Percentiles rank a stretch among this genome's conserved stretches.
phyloP scores from a whole-genome alignment of 2,329 filamentous ascomycete species.

The Fusarium dimerum region DNA sequence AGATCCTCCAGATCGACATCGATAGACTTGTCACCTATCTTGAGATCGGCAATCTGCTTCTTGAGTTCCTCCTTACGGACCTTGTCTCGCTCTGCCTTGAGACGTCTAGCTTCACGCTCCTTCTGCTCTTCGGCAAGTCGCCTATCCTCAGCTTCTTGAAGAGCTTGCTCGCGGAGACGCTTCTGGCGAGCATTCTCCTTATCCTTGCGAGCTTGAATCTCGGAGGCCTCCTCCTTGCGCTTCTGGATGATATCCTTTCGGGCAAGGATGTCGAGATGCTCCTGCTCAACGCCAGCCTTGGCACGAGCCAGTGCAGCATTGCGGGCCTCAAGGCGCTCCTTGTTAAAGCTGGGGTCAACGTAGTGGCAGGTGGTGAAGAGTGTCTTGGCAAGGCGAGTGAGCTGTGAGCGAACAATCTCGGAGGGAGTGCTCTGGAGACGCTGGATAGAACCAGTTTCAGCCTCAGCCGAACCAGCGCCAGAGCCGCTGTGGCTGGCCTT shows the following conservation, averaged over 20 bases:
- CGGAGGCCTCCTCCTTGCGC: constrained; percentile 94
- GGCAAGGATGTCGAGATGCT: constrained; percentile 81
- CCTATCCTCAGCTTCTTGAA: constrained; percentile 86
- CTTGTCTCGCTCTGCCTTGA: constrained; percentile 84
- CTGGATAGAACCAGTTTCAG: constrained; percentile 82
- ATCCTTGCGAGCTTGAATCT: constrained; percentile 83
- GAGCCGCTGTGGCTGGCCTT: constrained; percentile 89
- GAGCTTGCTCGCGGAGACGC: constrained; percentile 80
- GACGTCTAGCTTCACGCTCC: constrained; percentile 82
- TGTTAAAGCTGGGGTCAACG: constrained; percentile 86
- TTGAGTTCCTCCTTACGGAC: constrained; percentile 93
- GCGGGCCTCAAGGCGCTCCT: constrained; percentile 76
- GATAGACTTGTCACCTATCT: constrained; percentile 76
- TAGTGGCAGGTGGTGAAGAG: constrained; percentile 95
- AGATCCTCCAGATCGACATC: constrained; percentile 80
- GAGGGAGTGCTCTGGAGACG: constrained; percentile 96
- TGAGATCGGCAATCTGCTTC: constrained; percentile 88
- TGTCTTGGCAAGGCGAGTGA: constrained; percentile 86
- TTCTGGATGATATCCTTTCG: constrained; percentile 92
- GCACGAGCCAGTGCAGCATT: constrained; percentile 79
- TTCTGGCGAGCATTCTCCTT: constrained; percentile 91
- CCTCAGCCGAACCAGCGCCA: constrained; percentile 82
- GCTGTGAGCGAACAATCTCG: constrained; percentile 94
- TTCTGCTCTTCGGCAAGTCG: constrained; percentile 90
- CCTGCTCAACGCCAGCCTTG: constrained; percentile 84